phyloP scores from a whole-genome alignment of 441 rosid genomes.

The Omphalea diandra region DNA sequence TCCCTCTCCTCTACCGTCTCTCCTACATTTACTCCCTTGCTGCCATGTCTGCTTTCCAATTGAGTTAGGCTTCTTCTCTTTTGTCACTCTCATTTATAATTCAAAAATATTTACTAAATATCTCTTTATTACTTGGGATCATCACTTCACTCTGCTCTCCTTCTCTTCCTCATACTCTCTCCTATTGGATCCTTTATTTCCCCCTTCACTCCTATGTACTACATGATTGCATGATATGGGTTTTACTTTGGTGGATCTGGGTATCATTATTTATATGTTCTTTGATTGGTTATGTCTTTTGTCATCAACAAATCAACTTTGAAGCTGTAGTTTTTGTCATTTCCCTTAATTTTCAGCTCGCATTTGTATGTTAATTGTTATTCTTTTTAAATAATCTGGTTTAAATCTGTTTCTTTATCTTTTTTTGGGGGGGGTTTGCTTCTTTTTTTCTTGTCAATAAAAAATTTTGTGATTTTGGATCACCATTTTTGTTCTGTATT shows the following conservation, averaged over 20 bases:
- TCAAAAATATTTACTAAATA: background rate
- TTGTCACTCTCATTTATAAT: background rate
- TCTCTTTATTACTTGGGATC: background rate
- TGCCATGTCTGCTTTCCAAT: slow-evolving; percentile 15
- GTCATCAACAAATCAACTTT: slow-evolving; percentile 7
- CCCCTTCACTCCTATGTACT: background rate
- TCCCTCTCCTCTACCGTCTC: slow-evolving; percentile 11
- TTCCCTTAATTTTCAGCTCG: background rate
- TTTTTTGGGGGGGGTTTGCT: slow-evolving; percentile 7
- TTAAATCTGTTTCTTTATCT: background rate
- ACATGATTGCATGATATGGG: background rate
- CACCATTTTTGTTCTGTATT: background rate
- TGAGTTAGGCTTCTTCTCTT: background rate
- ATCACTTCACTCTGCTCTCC: background rate
- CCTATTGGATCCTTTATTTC: background rate
- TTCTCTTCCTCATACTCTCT: background rate
- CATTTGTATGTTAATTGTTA: background rate
- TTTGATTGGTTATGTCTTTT: slow-evolving; percentile 7
- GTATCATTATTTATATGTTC: background rate
- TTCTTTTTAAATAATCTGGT: background rate
- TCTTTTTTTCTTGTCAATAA: background rate
- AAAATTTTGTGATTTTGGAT: background rate
- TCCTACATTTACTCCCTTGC: slow-evolving; percentile 19
- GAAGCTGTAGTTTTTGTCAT: background rate
- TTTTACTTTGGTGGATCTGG: slow-evolving; percentile 22